Percentiles rank a stretch among this genome's conserved stretches.
phyloP scores from a whole-genome alignment of 495 filamentous ascomycete species.

The Hypoxylon subgilvum region DNA sequence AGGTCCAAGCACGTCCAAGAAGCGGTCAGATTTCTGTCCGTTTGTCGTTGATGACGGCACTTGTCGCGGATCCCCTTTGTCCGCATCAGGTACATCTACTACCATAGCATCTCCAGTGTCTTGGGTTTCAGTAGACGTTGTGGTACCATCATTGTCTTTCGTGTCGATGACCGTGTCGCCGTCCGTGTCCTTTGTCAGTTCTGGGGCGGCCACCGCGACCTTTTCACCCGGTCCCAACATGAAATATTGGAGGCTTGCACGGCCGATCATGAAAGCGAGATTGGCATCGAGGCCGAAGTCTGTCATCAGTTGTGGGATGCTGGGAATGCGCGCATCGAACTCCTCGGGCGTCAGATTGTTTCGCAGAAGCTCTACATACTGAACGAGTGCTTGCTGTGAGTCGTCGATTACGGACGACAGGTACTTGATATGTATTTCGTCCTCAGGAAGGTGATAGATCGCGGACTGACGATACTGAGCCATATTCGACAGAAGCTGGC shows the following conservation, averaged over 20 bases:
- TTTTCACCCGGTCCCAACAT: conserved; percentile 47
- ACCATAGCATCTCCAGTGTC: conserved; percentile 49
- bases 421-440: conserved; percentile 76
- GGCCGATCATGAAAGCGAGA: conserved; percentile 86
- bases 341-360: conserved; percentile 76
- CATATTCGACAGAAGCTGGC: conserved; percentile 82
- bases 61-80: conserved; percentile 33
- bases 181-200: conserved; percentile 46
- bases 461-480: conserved; percentile 85
- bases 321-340: conserved; percentile 83
- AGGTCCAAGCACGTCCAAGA: conserved; percentile 76
- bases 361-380: conserved; percentile 87
- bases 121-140: conserved; percentile 29
- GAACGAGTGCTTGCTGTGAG: conserved; percentile 79
- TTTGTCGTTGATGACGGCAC: conserved; percentile 30
- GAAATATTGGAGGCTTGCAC: conserved; percentile 66
- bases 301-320: conserved; percentile 70
- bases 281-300: conserved; percentile 82
- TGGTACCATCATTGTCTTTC: conserved; percentile 16
- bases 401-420: conserved; percentile 87
- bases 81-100: conserved; percentile 37
- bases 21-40: conserved; percentile 55
- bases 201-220: conserved; percentile 26
- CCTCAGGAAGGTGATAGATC: conserved; percentile 70
- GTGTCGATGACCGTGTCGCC: conserved; percentile 49